Evolutionary conservation across 495 filamentous ascomycete species (phyloP), one percentile per base, ranked within the genome.

Genomic region (Penicillium manginii): DNA sequence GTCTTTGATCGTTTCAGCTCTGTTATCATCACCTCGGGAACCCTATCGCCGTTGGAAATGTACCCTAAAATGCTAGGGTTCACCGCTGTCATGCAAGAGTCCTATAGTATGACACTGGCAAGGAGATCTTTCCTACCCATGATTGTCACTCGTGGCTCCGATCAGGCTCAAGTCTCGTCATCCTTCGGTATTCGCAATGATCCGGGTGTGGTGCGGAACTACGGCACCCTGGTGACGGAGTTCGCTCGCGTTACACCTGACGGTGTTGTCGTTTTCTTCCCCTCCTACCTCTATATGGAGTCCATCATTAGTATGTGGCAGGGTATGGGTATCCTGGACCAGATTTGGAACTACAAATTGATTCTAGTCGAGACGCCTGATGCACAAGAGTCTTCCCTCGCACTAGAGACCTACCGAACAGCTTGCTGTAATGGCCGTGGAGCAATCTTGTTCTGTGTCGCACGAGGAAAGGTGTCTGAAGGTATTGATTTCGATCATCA

Each of bases 401-500:
- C 96, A 0, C 82, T 99, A 11, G 96, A 99, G 71, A 97, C 93
- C 0, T 99, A 96, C 72, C 90, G 96, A 52, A 97, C 93, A 4
- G 96, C 96, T 0, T 99, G 96, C 73, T 96, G 89, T 78, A 98
- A 98, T 72, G 96, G 96, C 26, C 84, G 96, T 45, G 96, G 96
- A 49, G 96, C 96, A 3, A 86, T 98, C 31, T 78, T 99, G 42
- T 85, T 97, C 42, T 97, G 91, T 70, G 93, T 97, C 71, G 94
- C 92, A 7, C 91, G 96, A 68, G 96, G 96, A 11, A 99, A 99
- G 70, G 96, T 99, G 2, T 91, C 87, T 2, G 96, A 99, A 65
- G 96, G 96, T 43, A 97, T 99, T 53, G 96, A 99, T 84, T 99
- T 99, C 65, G 96, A 99, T 70, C 94, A 99, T 65, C 93, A 99